Percentiles rank a stretch among this genome's conserved stretches.
Conservation (phyloP, 2,329 filamentous ascomycete genomes). For the Xenosphaeropsis pyriputrescens region DNA sequence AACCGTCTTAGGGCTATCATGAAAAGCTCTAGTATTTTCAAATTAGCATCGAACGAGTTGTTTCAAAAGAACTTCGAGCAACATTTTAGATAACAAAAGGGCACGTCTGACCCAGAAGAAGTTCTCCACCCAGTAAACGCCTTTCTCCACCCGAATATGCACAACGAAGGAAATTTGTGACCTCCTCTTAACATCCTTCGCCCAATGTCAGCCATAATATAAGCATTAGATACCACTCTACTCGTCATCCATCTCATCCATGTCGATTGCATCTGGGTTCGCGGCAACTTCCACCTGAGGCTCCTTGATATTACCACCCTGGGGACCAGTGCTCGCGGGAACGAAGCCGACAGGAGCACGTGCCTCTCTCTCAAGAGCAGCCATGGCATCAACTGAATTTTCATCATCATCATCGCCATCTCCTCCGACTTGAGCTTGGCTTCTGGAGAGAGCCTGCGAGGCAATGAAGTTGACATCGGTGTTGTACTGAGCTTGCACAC, state of each 20-base stretch:
- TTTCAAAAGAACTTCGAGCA: too few species aligned
- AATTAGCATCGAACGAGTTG: too few species aligned
- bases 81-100: too few species aligned
- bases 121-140: too few species aligned
- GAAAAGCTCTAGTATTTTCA: too few species aligned
- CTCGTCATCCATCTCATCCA: slow-evolving; percentile 51
- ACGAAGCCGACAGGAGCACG: slow-evolving; percentile 84
- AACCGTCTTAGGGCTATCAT: too few species aligned
- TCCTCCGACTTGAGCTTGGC: slow-evolving; percentile 41
- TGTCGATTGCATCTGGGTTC: slow-evolving; percentile 78
- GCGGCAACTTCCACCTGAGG: slow-evolving; percentile 28
- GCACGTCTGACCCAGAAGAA: too few species aligned
- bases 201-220: too few species aligned
- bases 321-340: slow-evolving; percentile 61
- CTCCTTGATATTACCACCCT: slow-evolving; percentile 37
- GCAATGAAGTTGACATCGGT: slow-evolving; percentile 98
- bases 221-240: not conserved
- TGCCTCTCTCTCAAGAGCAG: slow-evolving; percentile 75
- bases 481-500: slow-evolving; percentile 95
- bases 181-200: not conserved
- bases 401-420: slow-evolving; percentile 25
- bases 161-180: not conserved
- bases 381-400: slow-evolving; percentile 67
- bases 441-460: slow-evolving; percentile 78
- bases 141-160: not conserved